Evolutionary conservation across 2,329 filamentous ascomycete species (phyloP).

Genomic region (Epichloe hybrida): DNA sequence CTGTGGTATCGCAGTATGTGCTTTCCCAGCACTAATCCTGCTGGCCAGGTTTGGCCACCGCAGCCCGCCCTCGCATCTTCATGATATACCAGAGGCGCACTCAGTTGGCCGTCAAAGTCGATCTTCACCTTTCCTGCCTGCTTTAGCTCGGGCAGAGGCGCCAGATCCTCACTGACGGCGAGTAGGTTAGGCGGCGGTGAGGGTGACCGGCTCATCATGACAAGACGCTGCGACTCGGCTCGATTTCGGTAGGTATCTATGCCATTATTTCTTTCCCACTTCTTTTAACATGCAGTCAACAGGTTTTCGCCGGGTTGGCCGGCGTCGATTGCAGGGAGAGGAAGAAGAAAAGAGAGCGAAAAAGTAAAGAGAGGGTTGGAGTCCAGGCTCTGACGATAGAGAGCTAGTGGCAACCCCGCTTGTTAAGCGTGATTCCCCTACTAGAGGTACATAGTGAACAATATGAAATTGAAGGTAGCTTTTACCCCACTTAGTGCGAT

Average conservation of each 20-base stretch:
- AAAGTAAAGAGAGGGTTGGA: background rate
- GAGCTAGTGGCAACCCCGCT: too few relatives aligned
- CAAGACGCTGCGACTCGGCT: background rate
- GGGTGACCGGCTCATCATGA: conserved; percentile 19
- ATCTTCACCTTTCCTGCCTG: conserved; percentile 35
- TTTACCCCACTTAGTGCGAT: too few relatives aligned
- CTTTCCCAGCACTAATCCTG: conserved; percentile 74
- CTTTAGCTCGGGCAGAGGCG: conserved; percentile 48
- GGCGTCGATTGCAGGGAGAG: background rate
- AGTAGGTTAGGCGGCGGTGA: conserved; percentile 39
- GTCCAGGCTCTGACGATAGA: background rate
- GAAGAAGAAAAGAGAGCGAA: background rate
- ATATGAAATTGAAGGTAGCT: too few relatives aligned
- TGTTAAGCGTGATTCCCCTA: too few relatives aligned
- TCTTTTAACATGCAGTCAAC: conserved; percentile 18
- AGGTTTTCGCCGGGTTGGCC: background rate
- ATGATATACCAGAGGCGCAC: conserved; percentile 57
- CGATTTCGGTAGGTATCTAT: background rate
- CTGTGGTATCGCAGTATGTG: conserved; percentile 69
- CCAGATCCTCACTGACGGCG: conserved; percentile 38
- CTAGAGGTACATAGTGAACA: too few relatives aligned
- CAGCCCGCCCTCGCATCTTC: conserved; percentile 82
- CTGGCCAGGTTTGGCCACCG: conserved; percentile 89
- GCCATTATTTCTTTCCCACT: background rate
- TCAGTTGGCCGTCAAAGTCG: conserved; percentile 62